Conservation (phyloP, 176 grass and related monocot genomes). For the Eragrostis nindensis region DNA sequence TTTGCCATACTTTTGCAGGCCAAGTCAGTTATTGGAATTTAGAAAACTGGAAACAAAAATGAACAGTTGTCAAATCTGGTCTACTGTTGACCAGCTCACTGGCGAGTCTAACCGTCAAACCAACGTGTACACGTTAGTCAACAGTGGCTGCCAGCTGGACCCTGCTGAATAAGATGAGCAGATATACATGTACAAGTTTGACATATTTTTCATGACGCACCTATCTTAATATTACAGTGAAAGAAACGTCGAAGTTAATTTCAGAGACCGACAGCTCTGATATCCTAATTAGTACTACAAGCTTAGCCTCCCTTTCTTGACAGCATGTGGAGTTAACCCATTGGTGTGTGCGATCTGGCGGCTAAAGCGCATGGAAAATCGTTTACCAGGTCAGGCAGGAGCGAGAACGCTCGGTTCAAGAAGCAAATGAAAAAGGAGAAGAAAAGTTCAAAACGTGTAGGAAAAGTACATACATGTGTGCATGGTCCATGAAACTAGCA, state of each 20-base stretch:
- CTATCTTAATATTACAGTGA: neutral
- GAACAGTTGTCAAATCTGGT: neutral
- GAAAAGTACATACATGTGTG: neutral
- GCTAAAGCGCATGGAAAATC: neutral
- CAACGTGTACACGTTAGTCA: conserved; percentile 16
- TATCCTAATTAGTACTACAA: neutral
- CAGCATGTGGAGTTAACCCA: neutral
- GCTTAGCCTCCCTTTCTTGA: neutral
- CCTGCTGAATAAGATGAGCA: conserved; percentile 11
- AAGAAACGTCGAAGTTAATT: conserved; percentile 15
- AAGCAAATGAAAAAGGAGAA: neutral
- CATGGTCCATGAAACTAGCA: neutral
- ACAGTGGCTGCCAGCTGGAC: conserved; percentile 10
- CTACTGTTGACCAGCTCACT: neutral
- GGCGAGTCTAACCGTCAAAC: neutral
- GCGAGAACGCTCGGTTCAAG: neutral
- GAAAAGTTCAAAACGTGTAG: conserved; percentile 4
- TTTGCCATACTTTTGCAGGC: neutral
- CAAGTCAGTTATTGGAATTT: neutral
- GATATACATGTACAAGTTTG: neutral
- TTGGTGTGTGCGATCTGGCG: neutral
- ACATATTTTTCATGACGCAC: neutral
- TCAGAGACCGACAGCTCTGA: conserved; percentile 4
- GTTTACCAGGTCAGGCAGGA: neutral
- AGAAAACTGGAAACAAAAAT: neutral